A percentile compares a stretch with the other conserved stretches of the same genome.
These are phyloP conservation scores for Lotmaria passim DNA, from an alignment of 208 protist genomes.

Conservation along the genomic window DNA sequence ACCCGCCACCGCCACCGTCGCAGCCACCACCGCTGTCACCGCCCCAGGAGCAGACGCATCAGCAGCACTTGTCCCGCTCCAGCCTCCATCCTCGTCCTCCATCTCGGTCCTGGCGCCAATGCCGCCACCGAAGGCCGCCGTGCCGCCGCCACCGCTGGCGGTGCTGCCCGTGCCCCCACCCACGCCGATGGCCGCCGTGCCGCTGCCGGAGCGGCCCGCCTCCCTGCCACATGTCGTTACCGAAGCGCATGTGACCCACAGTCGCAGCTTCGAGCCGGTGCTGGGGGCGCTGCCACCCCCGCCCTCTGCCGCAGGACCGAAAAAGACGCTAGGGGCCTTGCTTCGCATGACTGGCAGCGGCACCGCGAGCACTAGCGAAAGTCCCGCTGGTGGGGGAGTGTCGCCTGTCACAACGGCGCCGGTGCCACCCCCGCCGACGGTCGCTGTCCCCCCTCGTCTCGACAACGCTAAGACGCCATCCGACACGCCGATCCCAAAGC, in stretches of 20 bases:
- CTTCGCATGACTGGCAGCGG: constrained; percentile 11
- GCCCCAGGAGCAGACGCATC: background rate
- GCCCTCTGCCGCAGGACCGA: constrained; percentile 25
- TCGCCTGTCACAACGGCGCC: background rate
- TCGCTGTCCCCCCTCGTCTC: background rate
- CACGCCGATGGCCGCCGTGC: background rate
- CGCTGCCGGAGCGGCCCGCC: background rate
- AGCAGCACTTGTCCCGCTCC: background rate
- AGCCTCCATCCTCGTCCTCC: background rate
- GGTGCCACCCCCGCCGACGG: constrained; percentile 19
- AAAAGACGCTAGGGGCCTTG: constrained; percentile 16
- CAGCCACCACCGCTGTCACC: background rate
- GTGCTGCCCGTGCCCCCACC: constrained; percentile 16
- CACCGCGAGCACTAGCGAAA: background rate
- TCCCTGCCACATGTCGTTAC: constrained; percentile 4
- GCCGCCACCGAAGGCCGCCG: background rate
- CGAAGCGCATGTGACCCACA: constrained; percentile 31
- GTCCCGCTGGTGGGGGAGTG: background rate
- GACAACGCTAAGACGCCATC: constrained; percentile 1
- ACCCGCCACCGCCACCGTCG: background rate
- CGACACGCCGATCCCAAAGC: constrained; percentile 12
- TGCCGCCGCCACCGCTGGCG: background rate
- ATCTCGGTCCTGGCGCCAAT: background rate
- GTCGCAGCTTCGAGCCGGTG: constrained; percentile 52
- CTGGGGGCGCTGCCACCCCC: constrained; percentile 41